A percentile compares a stretch with the other conserved stretches of the same genome.
These are phyloP conservation scores for Candida dajiaensis DNA, from an alignment of 805 yeast genomes.

Conservation along the genomic window DNA sequence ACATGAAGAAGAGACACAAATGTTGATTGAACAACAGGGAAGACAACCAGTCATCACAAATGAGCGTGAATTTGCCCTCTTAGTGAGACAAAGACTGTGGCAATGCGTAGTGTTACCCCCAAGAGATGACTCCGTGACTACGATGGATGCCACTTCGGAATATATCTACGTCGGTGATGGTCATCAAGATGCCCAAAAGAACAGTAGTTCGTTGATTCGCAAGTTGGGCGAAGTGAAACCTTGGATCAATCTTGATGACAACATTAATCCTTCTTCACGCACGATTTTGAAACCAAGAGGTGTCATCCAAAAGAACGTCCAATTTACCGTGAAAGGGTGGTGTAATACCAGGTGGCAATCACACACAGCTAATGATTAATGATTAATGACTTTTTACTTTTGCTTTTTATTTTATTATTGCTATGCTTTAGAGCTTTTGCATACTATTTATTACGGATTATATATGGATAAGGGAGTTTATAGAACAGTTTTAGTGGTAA, in stretches of 20 bases:
- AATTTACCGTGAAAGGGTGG: conserved; percentile 27
- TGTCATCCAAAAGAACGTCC: conserved; percentile 13
- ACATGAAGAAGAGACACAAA: conserved; percentile 27
- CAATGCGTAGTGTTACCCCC: conserved; percentile 47
- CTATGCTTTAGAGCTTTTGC: not conserved
- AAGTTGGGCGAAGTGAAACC: conserved; percentile 20
- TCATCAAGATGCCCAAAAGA: conserved; percentile 1
- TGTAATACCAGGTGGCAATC: conserved; percentile 21
- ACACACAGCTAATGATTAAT: not conserved
- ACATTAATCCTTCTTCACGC: conserved; percentile 3
- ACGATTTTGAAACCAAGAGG: conserved; percentile 18
- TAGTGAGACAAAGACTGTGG: conserved; percentile 48
- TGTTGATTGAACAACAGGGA: conserved; percentile 3
- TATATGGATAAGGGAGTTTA: not conserved
- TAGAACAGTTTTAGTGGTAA: not conserved
- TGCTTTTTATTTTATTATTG: not conserved
- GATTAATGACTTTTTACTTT: not conserved
- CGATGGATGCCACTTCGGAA: conserved; percentile 19
- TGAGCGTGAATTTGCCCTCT: conserved; percentile 33
- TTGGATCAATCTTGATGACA: conserved; percentile 25
- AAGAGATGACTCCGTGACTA: conserved; percentile 34
- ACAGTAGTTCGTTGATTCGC: conserved; percentile 17
- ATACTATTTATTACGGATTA: not conserved
- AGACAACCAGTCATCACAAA: conserved; percentile 7
- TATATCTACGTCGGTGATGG: conserved; percentile 17